phyloP scores from a whole-genome alignment of 257 asterid species.

The Ajuga chamaepitys region DNA sequence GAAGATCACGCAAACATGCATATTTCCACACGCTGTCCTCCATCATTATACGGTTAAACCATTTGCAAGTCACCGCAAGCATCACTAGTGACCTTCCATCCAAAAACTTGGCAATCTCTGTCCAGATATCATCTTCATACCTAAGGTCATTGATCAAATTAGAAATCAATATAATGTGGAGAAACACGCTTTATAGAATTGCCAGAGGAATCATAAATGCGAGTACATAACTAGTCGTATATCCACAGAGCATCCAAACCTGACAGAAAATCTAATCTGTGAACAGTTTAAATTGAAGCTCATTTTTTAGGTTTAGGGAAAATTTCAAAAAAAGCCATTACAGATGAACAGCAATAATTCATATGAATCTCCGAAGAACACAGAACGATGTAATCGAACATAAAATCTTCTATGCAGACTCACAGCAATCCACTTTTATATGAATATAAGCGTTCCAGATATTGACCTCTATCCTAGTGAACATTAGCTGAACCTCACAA shows the following conservation, averaged over 20 bases:
- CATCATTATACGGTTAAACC: conserved; percentile 70
- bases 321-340: background rate
- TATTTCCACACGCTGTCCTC: conserved; percentile 76
- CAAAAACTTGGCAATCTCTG: conserved; percentile 83
- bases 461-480: background rate
- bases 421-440: background rate
- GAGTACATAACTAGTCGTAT: background rate
- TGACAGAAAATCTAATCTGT: background rate
- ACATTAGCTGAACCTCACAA: background rate
- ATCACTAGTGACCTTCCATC: conserved; percentile 87
- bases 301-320: background rate
- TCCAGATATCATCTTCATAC: conserved; percentile 90
- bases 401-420: background rate
- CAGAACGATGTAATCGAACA: conserved; percentile 1
- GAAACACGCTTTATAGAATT: background rate
- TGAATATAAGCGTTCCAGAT: background rate
- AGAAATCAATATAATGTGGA: conserved; percentile 9
- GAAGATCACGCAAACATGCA: conserved; percentile 89
- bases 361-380: background rate
- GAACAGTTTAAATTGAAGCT: conserved; percentile 1
- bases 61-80: conserved; percentile 71
- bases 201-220: background rate
- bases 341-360: background rate
- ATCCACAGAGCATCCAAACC: background rate
- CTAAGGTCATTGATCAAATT: conserved; percentile 24